Conservation (phyloP, 345 rosid genomes). For the Theobroma cacao region DNA sequence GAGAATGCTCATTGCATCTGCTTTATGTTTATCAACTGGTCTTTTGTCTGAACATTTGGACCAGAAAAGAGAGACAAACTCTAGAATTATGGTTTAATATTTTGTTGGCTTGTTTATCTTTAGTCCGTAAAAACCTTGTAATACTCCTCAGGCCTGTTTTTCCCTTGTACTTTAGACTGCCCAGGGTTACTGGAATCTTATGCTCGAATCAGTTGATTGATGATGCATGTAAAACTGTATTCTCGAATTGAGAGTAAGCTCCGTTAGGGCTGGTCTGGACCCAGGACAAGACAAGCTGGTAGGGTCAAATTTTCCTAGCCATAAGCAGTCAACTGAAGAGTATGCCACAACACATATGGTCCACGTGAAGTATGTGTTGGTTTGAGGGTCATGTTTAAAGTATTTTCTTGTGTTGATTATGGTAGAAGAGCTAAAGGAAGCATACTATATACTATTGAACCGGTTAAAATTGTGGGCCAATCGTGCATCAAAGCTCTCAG, state of each 20-base stretch:
- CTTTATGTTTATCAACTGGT: conserved; percentile 96
- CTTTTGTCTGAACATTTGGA: conserved; percentile 63
- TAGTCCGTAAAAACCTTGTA: conserved; percentile 7
- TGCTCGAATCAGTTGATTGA: not conserved
- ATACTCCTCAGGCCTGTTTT: conserved; percentile 19
- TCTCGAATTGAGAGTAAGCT: not conserved
- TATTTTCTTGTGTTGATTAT: not conserved
- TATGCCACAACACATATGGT: too few species aligned
- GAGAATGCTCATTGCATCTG: conserved; percentile 95
- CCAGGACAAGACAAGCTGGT: not conserved
- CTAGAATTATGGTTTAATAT: conserved; percentile 5
- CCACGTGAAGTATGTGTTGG: not conserved
- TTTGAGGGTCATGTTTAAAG: not conserved
- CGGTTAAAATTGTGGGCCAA: not conserved
- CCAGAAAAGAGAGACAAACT: not conserved
- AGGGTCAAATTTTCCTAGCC: not conserved
- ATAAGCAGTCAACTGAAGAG: not conserved
- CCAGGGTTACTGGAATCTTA: conserved; percentile 7
- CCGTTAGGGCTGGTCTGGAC: not conserved
- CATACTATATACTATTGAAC: not conserved
- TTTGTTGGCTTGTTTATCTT: conserved; percentile 15
- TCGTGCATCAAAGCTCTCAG: not conserved
- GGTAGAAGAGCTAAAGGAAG: not conserved
- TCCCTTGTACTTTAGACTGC: conserved; percentile 13
- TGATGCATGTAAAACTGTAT: not conserved